These are phyloP conservation scores for Bauhinia variegata DNA, from an alignment of 306 rosid genomes.

Conservation along the genomic window DNA sequence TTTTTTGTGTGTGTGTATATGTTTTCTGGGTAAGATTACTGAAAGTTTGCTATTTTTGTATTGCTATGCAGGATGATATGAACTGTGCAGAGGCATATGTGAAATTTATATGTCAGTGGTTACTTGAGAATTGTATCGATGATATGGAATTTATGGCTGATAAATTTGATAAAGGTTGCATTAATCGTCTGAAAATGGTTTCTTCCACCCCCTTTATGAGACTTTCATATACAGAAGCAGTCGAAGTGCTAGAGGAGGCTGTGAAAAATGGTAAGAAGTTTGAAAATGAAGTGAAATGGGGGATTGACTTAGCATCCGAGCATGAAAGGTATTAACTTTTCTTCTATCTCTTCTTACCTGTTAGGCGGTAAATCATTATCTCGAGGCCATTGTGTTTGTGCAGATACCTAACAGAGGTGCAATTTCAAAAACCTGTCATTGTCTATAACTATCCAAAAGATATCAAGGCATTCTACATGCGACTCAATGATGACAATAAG, in stretches of 20 bases:
- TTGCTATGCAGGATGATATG: conserved; percentile 60
- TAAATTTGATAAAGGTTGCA: conserved; percentile 55
- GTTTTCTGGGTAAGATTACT: background rate
- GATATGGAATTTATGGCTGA: conserved; percentile 67
- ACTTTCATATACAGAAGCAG: conserved; percentile 61
- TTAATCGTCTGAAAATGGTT: conserved; percentile 57
- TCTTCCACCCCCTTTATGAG: conserved; percentile 56
- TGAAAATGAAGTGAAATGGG: conserved; percentile 72
- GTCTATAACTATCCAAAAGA: conserved; percentile 65
- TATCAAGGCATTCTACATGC: conserved; percentile 75
- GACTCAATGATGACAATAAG: conserved; percentile 59
- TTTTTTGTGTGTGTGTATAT: no score
- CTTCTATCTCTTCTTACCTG: background rate
- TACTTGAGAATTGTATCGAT: conserved; percentile 57
- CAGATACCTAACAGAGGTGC: conserved; percentile 63
- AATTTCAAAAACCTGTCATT: conserved; percentile 64
- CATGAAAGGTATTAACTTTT: conserved; percentile 54
- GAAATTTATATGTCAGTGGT: conserved; percentile 58
- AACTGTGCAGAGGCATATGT: conserved; percentile 71
- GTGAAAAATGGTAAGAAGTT: conserved; percentile 56
- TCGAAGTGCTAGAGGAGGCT: conserved; percentile 54
- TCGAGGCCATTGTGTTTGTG: conserved; percentile 2
- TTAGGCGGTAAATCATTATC: background rate
- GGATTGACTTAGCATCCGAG: conserved; percentile 68
- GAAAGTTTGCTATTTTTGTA: background rate